A percentile compares a stretch with the other conserved stretches of the same genome.
These are phyloP conservation scores for Pseudopyricularia javanii DNA, from an alignment of 2,329 filamentous ascomycete genomes.

Conservation along the genomic window DNA sequence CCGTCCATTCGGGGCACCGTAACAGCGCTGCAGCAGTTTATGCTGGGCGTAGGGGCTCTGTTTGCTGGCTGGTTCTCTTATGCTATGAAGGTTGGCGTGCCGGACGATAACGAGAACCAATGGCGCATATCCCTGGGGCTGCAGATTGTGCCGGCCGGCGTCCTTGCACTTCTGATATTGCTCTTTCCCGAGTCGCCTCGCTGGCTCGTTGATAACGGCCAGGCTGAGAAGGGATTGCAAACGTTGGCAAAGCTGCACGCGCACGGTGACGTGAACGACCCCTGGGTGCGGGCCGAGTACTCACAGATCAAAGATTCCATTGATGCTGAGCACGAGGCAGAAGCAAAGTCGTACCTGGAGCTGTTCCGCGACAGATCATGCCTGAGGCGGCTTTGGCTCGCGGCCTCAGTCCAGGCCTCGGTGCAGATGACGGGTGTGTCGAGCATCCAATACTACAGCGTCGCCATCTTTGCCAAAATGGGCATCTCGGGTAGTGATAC, in stretches of 20 bases:
- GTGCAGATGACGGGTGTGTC: slow-evolving; percentile 64
- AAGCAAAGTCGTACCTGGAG: slow-evolving; percentile 58
- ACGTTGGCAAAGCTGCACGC: slow-evolving; percentile 60
- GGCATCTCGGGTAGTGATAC: slow-evolving; percentile 54
- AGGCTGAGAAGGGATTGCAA: slow-evolving; percentile 49
- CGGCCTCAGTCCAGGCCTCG: slow-evolving; percentile 55
- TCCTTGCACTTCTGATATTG: slow-evolving; percentile 52
- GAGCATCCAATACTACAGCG: slow-evolving; percentile 65
- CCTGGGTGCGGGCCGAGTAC: slow-evolving; percentile 63
- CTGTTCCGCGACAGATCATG: slow-evolving; percentile 52
- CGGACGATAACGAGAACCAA: slow-evolving; percentile 21
- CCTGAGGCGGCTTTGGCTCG: slow-evolving; percentile 61
- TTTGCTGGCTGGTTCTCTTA: slow-evolving; percentile 64
- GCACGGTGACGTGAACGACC: slow-evolving; percentile 50
- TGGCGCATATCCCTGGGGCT: slow-evolving; percentile 35
- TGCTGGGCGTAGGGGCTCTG: slow-evolving; percentile 66
- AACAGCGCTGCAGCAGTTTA: slow-evolving; percentile 69
- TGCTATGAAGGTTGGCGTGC: slow-evolving; percentile 22
- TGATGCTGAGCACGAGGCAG: slow-evolving; percentile 52
- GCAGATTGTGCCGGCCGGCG: slow-evolving; percentile 55
- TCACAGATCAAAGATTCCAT: slow-evolving; percentile 57
- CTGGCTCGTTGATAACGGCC: slow-evolving; percentile 65
- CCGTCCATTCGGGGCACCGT: slow-evolving; percentile 66
- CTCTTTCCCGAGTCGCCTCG: slow-evolving; percentile 60
- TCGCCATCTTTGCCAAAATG: slow-evolving; percentile 55